phyloP scores from a whole-genome alignment of 805 yeast genomes.

The Yarrowia yakushimensis region DNA sequence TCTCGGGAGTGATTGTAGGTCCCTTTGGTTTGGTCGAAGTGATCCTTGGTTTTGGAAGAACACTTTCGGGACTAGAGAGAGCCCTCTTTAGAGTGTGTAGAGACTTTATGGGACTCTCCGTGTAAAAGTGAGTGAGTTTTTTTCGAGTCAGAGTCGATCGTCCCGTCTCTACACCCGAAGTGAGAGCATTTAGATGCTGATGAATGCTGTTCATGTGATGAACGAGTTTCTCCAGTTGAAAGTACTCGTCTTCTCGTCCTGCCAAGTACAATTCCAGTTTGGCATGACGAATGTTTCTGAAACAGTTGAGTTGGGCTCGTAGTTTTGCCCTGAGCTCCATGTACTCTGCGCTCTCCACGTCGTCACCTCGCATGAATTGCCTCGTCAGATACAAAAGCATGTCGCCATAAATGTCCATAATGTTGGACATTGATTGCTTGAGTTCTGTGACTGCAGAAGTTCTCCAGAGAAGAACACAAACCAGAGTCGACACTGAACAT shows the following conservation, averaged over 20 bases:
- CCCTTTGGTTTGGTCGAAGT: not conserved
- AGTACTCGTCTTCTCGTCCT: slow-evolving; percentile 58
- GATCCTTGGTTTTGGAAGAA: not conserved
- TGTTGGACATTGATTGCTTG: slow-evolving; percentile 47
- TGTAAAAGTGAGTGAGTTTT: slow-evolving; percentile 4
- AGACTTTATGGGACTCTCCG: not conserved
- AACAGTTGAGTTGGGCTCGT: slow-evolving; percentile 36
- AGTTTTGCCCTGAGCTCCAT: slow-evolving; percentile 43
- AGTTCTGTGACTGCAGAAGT: slow-evolving; percentile 50
- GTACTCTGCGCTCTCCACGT: slow-evolving; percentile 37
- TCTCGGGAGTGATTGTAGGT: slow-evolving; percentile 31
- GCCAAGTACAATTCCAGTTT: slow-evolving; percentile 53
- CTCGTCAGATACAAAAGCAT: slow-evolving; percentile 47
- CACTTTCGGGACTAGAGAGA: not conserved
- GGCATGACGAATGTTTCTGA: slow-evolving; percentile 52
- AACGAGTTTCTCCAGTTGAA: slow-evolving; percentile 46
- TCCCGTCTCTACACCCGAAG: slow-evolving; percentile 11
- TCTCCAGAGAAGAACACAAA: slow-evolving; percentile 67
- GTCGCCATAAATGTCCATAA: slow-evolving; percentile 51
- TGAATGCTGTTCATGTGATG: slow-evolving; percentile 26
- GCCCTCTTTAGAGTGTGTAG: not conserved
- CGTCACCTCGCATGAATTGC: slow-evolving; percentile 49
- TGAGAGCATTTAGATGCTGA: slow-evolving; percentile 19
- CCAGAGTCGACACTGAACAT: slow-evolving; percentile 51
- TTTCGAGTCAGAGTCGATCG: slow-evolving; percentile 6